Percentiles rank a stretch among this genome's conserved stretches.
phyloP scores from a whole-genome alignment of 2,329 filamentous ascomycete species.

The Paracorniculantispora psalliotae region DNA sequence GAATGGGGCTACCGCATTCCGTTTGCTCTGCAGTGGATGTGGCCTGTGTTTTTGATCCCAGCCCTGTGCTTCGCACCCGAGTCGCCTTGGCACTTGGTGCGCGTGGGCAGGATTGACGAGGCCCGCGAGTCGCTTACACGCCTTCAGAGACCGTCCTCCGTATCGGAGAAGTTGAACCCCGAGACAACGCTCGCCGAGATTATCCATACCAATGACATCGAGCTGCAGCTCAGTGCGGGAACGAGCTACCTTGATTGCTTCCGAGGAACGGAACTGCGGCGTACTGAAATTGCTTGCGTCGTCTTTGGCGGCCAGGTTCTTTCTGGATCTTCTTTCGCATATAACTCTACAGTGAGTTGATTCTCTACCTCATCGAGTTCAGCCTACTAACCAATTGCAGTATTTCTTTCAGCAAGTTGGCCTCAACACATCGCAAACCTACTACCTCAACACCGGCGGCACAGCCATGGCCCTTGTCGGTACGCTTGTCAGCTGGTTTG shows the following conservation, averaged over 20 bases:
- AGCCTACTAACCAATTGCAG: constrained; percentile 20
- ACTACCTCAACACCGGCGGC: constrained; percentile 46
- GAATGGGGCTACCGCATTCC: constrained; percentile 40
- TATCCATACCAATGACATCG: constrained; percentile 30
- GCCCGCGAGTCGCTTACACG: constrained; percentile 19
- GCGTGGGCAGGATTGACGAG: constrained; percentile 26
- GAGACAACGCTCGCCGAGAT: constrained; percentile 35
- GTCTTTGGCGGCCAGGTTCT: constrained; percentile 37
- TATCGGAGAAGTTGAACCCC: constrained; percentile 18
- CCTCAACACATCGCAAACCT: constrained; percentile 36
- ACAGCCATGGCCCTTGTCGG: constrained; percentile 39
- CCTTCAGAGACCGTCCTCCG: constrained; percentile 20
- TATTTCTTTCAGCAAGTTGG: constrained; percentile 42
- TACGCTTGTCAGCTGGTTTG: constrained; percentile 37
- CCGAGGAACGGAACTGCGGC: constrained; percentile 39
- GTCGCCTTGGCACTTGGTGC: constrained; percentile 41
- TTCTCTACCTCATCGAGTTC: background rate
- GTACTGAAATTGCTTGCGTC: constrained; percentile 39
- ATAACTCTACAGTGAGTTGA: constrained; percentile 32
- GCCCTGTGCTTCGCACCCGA: constrained; percentile 29
- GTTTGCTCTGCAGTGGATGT: constrained; percentile 41
- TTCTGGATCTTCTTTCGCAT: constrained; percentile 34
- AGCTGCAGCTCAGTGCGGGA: constrained; percentile 26
- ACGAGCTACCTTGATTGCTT: constrained; percentile 42
- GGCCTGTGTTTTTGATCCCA: constrained; percentile 34